Conservation (phyloP, 1,284 basidiomycete species). For the Schizophyllum commune region DNA sequence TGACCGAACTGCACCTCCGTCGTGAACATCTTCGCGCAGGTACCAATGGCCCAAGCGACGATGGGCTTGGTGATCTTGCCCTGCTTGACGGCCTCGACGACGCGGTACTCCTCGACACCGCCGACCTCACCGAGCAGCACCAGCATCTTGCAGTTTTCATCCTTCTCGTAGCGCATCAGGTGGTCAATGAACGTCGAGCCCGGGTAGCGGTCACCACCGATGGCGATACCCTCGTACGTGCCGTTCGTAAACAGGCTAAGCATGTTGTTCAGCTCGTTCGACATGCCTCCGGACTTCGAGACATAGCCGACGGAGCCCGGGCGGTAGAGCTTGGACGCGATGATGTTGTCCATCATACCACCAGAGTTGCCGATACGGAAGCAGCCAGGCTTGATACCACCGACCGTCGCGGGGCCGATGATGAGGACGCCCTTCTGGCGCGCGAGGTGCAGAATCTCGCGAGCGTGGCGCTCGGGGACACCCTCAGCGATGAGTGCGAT, state of each 20-base stretch:
- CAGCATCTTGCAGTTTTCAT: conserved; percentile 98
- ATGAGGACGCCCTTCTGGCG: conserved; percentile 86
- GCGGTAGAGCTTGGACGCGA: conserved; percentile 97
- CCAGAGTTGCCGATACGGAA: conserved; percentile 99
- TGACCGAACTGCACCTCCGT: conserved; percentile 99
- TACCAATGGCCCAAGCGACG: conserved; percentile 99
- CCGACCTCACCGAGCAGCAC: conserved; percentile 98
- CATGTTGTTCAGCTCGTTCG: conserved; percentile 99
- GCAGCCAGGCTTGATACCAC: conserved; percentile 99
- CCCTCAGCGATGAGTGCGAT: conserved; percentile 97
- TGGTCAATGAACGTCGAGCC: conserved; percentile 99
- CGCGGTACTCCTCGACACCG: conserved; percentile 98
- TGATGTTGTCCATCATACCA: conserved; percentile 99
- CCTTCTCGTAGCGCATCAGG: conserved; percentile 93
- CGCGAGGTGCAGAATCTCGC: conserved; percentile 92
- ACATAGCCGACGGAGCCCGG: conserved; percentile 97
- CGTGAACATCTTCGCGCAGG: conserved; percentile 99
- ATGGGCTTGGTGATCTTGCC: conserved; percentile 97
- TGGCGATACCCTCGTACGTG: conserved; percentile 97
- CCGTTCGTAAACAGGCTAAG: conserved; percentile 96
- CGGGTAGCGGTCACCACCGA: conserved; percentile 98
- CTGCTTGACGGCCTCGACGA: conserved; percentile 94
- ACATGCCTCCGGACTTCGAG: conserved; percentile 99
- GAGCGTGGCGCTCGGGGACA: conserved; percentile 95
- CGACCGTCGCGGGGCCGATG: conserved; percentile 97